Percentiles rank a stretch among this genome's conserved stretches.
phyloP scores from a whole-genome alignment of 179 eudicot species.

The Carnegiea gigantea region DNA sequence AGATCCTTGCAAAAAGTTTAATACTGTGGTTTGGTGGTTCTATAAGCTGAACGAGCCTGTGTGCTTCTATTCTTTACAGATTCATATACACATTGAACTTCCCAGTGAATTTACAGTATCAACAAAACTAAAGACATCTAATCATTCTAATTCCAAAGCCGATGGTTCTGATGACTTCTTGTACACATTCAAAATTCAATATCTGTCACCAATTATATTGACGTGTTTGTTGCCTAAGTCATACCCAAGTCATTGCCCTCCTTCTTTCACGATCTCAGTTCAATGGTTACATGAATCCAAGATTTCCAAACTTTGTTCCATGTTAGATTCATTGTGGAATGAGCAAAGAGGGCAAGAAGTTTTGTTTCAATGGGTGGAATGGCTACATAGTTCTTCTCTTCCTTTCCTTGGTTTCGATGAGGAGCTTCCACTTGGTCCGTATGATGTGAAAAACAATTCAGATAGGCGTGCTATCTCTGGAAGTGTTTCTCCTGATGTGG shows the following conservation, averaged over 20 bases:
- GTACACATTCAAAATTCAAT: constrained; percentile 68
- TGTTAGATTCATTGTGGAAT: constrained; percentile 82
- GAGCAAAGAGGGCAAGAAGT: constrained; percentile 84
- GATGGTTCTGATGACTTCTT: constrained; percentile 47
- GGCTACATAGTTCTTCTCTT: constrained; percentile 70
- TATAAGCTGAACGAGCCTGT: constrained; percentile 10
- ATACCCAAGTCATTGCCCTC: constrained; percentile 79
- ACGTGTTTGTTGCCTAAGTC: constrained; percentile 82
- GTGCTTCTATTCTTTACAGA: constrained; percentile 40
- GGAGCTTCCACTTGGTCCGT: constrained; percentile 77
- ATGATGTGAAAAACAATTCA: constrained; percentile 40
- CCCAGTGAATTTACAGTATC: constrained; percentile 55
- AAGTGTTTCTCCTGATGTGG: constrained; percentile 71
- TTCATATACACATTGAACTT: constrained; percentile 61
- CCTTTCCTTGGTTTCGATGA: constrained; percentile 60
- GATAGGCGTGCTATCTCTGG: constrained; percentile 87
- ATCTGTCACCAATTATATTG: constrained; percentile 76
- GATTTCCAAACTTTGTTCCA: constrained; percentile 61
- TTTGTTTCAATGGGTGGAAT: constrained; percentile 79
- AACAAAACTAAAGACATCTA: constrained; percentile 43
- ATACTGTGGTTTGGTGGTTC: background rate
- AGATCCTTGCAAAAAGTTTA: constrained; percentile 13
- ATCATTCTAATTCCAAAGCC: constrained; percentile 25
- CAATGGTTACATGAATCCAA: constrained; percentile 70
- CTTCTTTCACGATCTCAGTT: constrained; percentile 71